phyloP scores from a whole-genome alignment of 129 eudicot genomes.

The Flaveria brownii region DNA sequence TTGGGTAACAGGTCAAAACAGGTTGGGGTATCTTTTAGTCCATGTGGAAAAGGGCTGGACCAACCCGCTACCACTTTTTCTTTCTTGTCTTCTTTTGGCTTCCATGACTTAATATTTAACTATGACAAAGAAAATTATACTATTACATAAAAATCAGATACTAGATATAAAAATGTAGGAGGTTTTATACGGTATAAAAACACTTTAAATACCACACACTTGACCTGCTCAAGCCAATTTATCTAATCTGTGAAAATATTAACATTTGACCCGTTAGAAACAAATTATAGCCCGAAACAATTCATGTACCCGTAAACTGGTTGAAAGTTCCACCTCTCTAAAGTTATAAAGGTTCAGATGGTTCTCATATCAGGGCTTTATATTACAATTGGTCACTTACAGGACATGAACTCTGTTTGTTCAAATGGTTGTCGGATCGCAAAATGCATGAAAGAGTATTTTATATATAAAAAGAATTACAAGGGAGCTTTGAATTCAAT shows the following conservation, averaged over 20 bases:
- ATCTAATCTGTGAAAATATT: not conserved
- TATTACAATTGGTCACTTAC: conserved; percentile 18
- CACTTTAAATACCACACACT: not conserved
- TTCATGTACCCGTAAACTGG: not conserved
- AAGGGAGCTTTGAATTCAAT: conserved; percentile 78
- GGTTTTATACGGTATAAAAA: not conserved
- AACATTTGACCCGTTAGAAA: not conserved
- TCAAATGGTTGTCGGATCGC: conserved; percentile 91
- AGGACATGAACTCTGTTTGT: conserved; percentile 90
- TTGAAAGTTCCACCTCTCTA: conserved; percentile 6
- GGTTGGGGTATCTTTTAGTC: not conserved
- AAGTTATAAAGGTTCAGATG: not conserved
- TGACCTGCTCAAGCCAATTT: conserved; percentile 1
- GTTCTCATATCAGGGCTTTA: conserved; percentile 25
- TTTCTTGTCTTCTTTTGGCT: not conserved
- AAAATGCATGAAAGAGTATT: conserved; percentile 97
- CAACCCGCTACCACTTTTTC: not conserved
- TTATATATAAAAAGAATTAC: conserved; percentile 68
- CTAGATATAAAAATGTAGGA: not conserved
- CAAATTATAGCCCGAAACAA: not conserved
- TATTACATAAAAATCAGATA: not conserved
- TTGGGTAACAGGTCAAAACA: not conserved
- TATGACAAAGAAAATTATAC: not conserved
- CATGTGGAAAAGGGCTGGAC: not conserved
- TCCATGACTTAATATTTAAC: not conserved